These are phyloP conservation scores for Didymella arachidicola DNA, from an alignment of 2,329 filamentous ascomycete species.

Conservation along the genomic window DNA sequence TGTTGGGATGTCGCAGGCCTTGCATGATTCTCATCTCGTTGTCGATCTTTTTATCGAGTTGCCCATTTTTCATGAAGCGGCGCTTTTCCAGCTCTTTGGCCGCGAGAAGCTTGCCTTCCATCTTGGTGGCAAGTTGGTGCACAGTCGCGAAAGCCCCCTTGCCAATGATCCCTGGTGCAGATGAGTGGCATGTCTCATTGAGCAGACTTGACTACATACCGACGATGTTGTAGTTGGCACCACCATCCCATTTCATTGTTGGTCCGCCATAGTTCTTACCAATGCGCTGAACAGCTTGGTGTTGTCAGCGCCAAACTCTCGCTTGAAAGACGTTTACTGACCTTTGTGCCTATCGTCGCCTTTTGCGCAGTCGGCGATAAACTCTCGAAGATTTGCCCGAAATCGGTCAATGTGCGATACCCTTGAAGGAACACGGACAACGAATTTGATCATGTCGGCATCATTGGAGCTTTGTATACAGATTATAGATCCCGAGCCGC, in stretches of 20 bases:
- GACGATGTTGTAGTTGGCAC: conserved; percentile 82
- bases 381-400: conserved; percentile 71
- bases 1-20: conserved; percentile 81
- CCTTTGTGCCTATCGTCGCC: conserved; percentile 38
- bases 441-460: conserved; percentile 75
- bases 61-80: conserved; percentile 89
- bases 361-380: conserved; percentile 59
- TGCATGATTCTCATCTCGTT: conserved; percentile 98
- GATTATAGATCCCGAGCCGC: conserved; percentile 76
- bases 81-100: conserved; percentile 96
- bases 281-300: conserved; percentile 32
- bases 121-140: conserved; percentile 86
- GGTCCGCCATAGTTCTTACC: conserved; percentile 47
- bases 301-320: conserved; percentile 4
- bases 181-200: conserved; percentile 7
- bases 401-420: conserved; percentile 75
- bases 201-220: conserved; percentile 25
- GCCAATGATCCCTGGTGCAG: conserved; percentile 70
- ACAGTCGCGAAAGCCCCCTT: conserved; percentile 96
- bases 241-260: conserved; percentile 82
- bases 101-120: conserved; percentile 82
- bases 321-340: conserved; percentile 1
- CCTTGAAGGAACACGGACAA: conserved; percentile 79
- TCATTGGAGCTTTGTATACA: conserved; percentile 65
- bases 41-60: conserved; percentile 88